Evolutionary conservation across 176 grass and related monocot genomes (phyloP).

Genomic region (Carex pumila): DNA sequence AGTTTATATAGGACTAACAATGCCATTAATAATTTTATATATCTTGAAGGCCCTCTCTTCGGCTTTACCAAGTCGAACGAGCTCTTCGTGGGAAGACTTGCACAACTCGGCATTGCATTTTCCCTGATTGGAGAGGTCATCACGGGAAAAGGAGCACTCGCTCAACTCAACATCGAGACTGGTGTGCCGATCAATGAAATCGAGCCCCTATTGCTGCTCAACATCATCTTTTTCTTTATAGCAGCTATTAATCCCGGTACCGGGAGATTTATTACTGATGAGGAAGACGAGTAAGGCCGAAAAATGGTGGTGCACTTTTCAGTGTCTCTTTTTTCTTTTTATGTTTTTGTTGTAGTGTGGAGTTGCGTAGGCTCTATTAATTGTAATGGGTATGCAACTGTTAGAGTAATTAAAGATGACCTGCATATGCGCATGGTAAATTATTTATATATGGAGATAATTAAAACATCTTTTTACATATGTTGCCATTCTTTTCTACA

Average conservation of each 20-base stretch:
- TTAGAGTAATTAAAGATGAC: constrained; percentile 16
- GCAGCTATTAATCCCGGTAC: constrained; percentile 55
- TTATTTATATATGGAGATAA: not conserved
- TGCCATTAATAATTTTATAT: too few species aligned
- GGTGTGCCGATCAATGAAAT: constrained; percentile 53
- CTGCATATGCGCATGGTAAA: not conserved
- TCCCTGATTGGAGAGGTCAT: constrained; percentile 62
- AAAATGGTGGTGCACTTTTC: not conserved
- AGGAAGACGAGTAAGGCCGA: constrained; percentile 8
- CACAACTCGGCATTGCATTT: constrained; percentile 54
- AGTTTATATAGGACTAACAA: not conserved
- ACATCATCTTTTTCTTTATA: constrained; percentile 54
- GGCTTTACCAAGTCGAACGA: constrained; percentile 68
- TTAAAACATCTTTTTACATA: not conserved
- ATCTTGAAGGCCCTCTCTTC: constrained; percentile 43
- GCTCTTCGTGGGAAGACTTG: constrained; percentile 59
- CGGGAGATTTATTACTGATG: constrained; percentile 55
- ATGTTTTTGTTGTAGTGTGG: constrained; percentile 6
- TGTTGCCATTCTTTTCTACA: not conserved
- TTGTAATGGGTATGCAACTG: constrained; percentile 7
- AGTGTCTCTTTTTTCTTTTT: not conserved
- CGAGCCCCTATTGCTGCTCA: constrained; percentile 52
- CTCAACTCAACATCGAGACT: constrained; percentile 56
- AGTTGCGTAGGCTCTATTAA: not conserved
- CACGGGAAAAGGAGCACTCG: constrained; percentile 52